Base-by-base conservation (phyloP, 768 basidiomycete genomes). In the Pleurotus cornucopiae region DNA sequence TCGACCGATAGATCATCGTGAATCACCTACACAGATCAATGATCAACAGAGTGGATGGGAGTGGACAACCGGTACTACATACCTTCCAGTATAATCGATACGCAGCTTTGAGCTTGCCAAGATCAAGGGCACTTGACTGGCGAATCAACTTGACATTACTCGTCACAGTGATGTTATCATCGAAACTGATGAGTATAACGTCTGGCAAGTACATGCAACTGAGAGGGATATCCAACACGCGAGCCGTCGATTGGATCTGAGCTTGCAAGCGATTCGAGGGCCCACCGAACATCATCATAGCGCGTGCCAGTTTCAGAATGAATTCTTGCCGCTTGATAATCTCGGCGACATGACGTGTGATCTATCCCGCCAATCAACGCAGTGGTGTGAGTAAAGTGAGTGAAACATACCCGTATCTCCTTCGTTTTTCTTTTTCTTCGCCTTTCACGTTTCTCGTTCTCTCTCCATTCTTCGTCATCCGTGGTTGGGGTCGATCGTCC, bases 201-300 rank as follows among this genome's bases (percentile, higher is more conserved):
- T 86, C 84, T 2, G 87, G 87, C 25, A 89, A 70, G 65, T 91
- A 89, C 69, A 93, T 77, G 70, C 90, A 87, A 63, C 82, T 84
- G 44, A 74, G 61, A 53, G 75, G 77, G 57, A 94, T 76, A 59
- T 94, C 91, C 21, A 94, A 80, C 12, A 93, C 89, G 5, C 78
- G 79, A 12, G 85, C 89, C 1, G 91, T 89, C 12, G 87, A 84
- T 65, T 85, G 83, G 55, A 94, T 84, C 66, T 94, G 91, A 1
- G 89, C 79, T 63, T 86, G 89, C 16, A 94, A 77, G 41, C 91
- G 86, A 67, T 95, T 90, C 11, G 86, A 81, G 16, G 91, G 89
- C 4, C 85, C 86, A 7, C 91, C 91, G 61, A 90, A 92, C 82
- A 89, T 90, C 89, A 94, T 94, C 78, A 94, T 84, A 7, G 89